Base-by-base conservation (phyloP, 805 yeast genomes). In the Candida piceae region DNA sequence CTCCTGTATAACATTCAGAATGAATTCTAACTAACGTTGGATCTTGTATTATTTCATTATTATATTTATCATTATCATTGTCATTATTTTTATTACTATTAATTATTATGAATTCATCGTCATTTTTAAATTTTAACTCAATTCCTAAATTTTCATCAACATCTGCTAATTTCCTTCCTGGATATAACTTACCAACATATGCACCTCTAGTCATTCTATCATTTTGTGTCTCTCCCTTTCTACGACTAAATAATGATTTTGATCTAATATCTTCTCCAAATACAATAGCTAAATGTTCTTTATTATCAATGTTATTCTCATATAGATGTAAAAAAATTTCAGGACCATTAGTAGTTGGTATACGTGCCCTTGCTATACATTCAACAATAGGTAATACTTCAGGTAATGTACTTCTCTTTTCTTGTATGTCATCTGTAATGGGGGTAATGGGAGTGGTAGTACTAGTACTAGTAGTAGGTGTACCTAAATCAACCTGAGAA, bases 161-260 rank as follows among this genome's bases (percentile, higher is more conserved):
- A 53, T 84, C 93, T 0, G 94, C 94, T 3, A 64, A 53, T 21
- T 60, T 60, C 47, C 98, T 72, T 4, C 97, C 97, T 5, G 98
- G 97, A 48, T 76, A 79, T 36, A 93, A 66, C 52, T 78, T 79
- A 5, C 99, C 99, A 22, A 85, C 77, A 50, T 93, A 93, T 0
- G 98, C 98, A 19, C 99, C 99, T 48, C 98, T 73, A n/a, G 95
- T 88, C 97, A 93, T 93, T 48, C 98, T 64, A 57, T 87, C 97
- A 50, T 77, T 81, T 60, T 88, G 97, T 0, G 95, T 69, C 45
- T 93, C 98, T 31, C 76, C 76, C 0, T 64, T 64, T 36, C 85
- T 65, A 34, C 63, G 64, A 31, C 64, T 71, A 63, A 77, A 93
- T 34, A 93, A 65, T 3, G 87, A 67, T 53, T 73, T 70, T 2